Conservation (phyloP, 2,329 filamentous ascomycete species). For the Pseudocercospora ulei region DNA sequence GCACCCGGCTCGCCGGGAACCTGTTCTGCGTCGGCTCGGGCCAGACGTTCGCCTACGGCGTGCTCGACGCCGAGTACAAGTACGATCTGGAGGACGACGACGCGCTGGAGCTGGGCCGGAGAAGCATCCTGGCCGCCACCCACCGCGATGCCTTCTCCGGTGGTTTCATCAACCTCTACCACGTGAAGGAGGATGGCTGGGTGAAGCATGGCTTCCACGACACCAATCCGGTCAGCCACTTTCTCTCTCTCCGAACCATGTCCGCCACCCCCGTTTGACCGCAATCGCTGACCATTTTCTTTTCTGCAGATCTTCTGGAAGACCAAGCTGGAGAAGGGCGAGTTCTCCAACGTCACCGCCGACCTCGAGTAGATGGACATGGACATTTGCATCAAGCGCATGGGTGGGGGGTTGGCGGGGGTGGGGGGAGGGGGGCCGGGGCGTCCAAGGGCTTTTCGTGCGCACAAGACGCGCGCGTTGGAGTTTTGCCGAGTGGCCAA, state of each 20-base stretch:
- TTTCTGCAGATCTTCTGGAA: conserved; percentile 74
- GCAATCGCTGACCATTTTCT: not conserved
- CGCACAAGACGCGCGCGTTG: conserved; percentile 6
- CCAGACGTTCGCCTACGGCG: conserved; percentile 97
- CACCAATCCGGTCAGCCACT: conserved; percentile 59
- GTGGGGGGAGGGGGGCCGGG: not conserved
- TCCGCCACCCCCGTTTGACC: too few relatives aligned
- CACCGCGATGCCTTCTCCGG: conserved; percentile 98
- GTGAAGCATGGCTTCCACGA: conserved; percentile 97
- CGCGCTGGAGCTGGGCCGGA: conserved; percentile 77
- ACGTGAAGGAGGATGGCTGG: conserved; percentile 98
- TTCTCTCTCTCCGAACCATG: too few relatives aligned
- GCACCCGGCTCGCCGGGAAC: conserved; percentile 83
- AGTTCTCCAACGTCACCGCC: conserved; percentile 92
- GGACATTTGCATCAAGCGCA: conserved; percentile 8
- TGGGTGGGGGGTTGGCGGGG: not conserved
- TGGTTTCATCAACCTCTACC: conserved; percentile 97
- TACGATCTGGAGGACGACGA: conserved; percentile 83
- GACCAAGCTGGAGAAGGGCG: conserved; percentile 95
- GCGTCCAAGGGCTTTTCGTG: conserved; percentile 1
- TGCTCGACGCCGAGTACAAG: conserved; percentile 87
- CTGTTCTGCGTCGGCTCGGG: conserved; percentile 96
- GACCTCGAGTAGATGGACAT: conserved; percentile 42
- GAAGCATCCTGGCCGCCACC: conserved; percentile 90
- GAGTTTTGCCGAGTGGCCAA: conserved; percentile 3